phyloP scores from a whole-genome alignment of 306 rosid genomes.

The Ammopiptanthus mongolicus region DNA sequence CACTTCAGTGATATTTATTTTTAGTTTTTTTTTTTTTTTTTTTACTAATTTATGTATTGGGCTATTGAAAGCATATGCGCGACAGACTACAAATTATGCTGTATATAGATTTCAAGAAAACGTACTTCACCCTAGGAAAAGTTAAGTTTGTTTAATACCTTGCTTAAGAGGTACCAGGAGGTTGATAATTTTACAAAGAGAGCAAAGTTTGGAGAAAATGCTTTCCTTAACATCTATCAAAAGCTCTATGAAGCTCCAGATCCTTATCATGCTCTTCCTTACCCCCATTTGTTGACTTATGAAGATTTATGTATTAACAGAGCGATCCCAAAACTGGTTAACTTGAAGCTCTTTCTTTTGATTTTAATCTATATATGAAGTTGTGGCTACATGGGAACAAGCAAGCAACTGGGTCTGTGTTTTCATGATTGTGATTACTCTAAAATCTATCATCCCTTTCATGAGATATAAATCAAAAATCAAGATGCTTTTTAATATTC shows the following conservation, averaged over 20 bases:
- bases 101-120: conserved; percentile 77
- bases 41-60: neutral
- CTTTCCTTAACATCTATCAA: conserved; percentile 93
- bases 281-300: conserved; percentile 8
- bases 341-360: conserved; percentile 80
- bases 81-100: conserved; percentile 17
- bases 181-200: conserved; percentile 93
- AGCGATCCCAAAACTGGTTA: conserved; percentile 86
- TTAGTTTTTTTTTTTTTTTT: neutral
- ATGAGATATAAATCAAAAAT: neutral
- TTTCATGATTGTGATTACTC: neutral
- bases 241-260: conserved; percentile 96
- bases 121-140: conserved; percentile 77
- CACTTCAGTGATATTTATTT: neutral
- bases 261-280: conserved; percentile 89
- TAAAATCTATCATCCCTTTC: neutral
- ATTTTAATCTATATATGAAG: conserved; percentile 88
- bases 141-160: conserved; percentile 59
- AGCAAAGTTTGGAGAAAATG: conserved; percentile 94
- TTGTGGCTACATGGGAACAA: conserved; percentile 98
- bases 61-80: neutral
- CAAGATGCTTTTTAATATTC: conserved; percentile 3
- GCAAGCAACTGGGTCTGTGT: conserved; percentile 32
- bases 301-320: conserved; percentile 45
- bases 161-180: conserved; percentile 91